Evolutionary conservation across 495 filamentous ascomycete species (phyloP).

Genomic region (Neurospora tetraspora): DNA sequence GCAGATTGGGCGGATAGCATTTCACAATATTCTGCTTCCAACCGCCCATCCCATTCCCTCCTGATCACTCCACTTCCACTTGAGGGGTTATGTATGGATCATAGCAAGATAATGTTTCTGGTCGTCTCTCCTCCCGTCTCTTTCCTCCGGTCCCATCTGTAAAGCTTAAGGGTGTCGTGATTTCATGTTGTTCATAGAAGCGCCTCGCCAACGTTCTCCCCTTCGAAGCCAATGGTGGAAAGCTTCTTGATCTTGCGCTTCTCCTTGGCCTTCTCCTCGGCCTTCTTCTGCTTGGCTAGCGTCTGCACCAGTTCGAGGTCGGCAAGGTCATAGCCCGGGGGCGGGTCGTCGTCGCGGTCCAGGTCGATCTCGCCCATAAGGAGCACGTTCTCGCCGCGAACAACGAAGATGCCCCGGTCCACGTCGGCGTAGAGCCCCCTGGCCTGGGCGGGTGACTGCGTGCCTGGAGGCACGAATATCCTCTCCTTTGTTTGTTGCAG

Average conservation of each 20-base stretch:
- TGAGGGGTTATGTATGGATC: no score
- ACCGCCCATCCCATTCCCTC: constrained; percentile 4
- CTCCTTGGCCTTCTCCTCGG: constrained; percentile 57
- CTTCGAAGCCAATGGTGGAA: constrained; percentile 71
- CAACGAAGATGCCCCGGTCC: constrained; percentile 71
- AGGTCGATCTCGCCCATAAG: constrained; percentile 91
- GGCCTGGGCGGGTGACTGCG: constrained; percentile 11
- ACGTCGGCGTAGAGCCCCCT: constrained; percentile 66
- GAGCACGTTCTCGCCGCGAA: constrained; percentile 88
- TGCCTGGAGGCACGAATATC: constrained; percentile 50
- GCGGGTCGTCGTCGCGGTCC: constrained; percentile 85
- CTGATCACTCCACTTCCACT: no score
- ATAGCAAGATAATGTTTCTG: neutral
- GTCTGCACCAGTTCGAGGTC: constrained; percentile 59
- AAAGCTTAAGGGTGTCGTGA: neutral
- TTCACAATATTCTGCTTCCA: constrained; percentile 71
- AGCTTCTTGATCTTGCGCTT: constrained; percentile 61
- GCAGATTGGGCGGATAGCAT: constrained; percentile 35
- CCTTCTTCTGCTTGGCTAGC: constrained; percentile 58
- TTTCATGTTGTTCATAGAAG: constrained; percentile 45
- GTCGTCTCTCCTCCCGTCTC: neutral
- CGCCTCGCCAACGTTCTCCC: constrained; percentile 69
- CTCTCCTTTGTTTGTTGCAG: constrained; percentile 86
- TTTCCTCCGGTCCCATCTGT: neutral
- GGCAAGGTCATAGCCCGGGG: constrained; percentile 55